Evolutionary conservation across 2,329 filamentous ascomycete species (phyloP).

Genomic region (Cryphonectria nitschkei): DNA sequence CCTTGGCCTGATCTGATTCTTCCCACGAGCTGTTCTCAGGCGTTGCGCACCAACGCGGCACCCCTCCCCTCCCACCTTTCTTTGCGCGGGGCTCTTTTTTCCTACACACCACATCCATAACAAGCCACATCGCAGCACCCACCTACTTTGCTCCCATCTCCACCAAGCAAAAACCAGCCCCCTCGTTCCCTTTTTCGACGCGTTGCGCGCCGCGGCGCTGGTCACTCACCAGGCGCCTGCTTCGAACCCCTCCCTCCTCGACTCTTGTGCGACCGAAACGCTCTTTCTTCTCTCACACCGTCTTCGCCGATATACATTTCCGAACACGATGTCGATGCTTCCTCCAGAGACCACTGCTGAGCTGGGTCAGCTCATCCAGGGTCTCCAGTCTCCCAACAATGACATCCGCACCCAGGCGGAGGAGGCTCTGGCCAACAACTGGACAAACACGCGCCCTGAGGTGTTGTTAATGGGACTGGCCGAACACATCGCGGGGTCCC

Average conservation of each 20-base stretch:
- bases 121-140: conserved; percentile 10
- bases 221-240: conserved; percentile 1
- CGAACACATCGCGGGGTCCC: conserved; percentile 84
- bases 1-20: neutral
- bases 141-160: neutral
- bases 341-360: conserved; percentile 82
- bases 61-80: conserved; percentile 8
- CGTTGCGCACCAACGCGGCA: neutral
- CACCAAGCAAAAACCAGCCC: conserved; percentile 6
- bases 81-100: conserved; percentile 15
- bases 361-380: conserved; percentile 83
- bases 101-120: conserved; percentile 20
- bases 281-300: neutral
- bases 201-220: conserved; percentile 30
- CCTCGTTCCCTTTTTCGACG: conserved; percentile 16
- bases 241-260: conserved; percentile 20
- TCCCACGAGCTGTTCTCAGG: neutral
- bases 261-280: conserved; percentile 22
- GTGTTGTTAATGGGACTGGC: conserved; percentile 90
- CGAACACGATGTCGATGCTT: conserved; percentile 74
- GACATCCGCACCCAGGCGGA: conserved; percentile 82
- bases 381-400: conserved; percentile 90
- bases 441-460: conserved; percentile 81
- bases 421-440: conserved; percentile 87
- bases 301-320: conserved; percentile 14